These are phyloP conservation scores for Suillus luteus DNA, from an alignment of 768 basidiomycete species.

Conservation along the genomic window DNA sequence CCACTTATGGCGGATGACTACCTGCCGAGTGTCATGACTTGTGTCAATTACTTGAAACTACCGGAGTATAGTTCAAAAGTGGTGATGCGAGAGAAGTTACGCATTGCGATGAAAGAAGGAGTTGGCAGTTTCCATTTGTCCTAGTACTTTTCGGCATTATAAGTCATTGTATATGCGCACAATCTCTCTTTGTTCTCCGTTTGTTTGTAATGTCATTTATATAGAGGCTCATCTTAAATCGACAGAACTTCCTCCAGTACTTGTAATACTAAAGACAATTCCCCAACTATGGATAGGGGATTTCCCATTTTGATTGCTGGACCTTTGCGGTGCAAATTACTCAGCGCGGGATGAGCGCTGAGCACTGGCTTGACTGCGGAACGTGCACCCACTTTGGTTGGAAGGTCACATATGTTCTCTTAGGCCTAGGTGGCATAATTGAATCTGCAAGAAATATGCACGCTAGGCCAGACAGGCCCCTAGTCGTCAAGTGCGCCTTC, in stretches of 20 bases:
- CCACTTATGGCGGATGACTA: constrained; percentile 92
- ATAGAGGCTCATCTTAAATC: constrained; percentile 11
- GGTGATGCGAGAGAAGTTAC: constrained; percentile 82
- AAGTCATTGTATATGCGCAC: constrained; percentile 27
- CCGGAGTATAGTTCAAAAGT: constrained; percentile 92
- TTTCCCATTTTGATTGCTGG: not conserved
- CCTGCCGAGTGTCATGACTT: constrained; percentile 98
- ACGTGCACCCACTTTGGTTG: constrained; percentile 13
- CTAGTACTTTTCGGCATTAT: constrained; percentile 39
- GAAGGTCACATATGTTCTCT: constrained; percentile 8
- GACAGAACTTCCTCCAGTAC: not conserved
- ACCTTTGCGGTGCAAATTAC: not conserved
- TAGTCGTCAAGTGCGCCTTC: constrained; percentile 84
- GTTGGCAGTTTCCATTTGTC: constrained; percentile 98
- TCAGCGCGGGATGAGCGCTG: not conserved
- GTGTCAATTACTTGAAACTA: constrained; percentile 94
- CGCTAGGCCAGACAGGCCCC: constrained; percentile 67
- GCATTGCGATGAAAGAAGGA: constrained; percentile 88
- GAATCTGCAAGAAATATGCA: constrained; percentile 29
- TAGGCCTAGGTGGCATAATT: not conserved
- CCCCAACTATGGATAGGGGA: not conserved
- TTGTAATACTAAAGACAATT: not conserved
- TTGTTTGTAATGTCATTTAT: constrained; percentile 10
- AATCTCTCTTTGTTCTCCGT: constrained; percentile 9
- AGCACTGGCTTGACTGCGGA: constrained; percentile 26